Evolutionary conservation across 2,329 filamentous ascomycete species (phyloP).

Genomic region (Neophaeococcomyces mojaviensis): DNA sequence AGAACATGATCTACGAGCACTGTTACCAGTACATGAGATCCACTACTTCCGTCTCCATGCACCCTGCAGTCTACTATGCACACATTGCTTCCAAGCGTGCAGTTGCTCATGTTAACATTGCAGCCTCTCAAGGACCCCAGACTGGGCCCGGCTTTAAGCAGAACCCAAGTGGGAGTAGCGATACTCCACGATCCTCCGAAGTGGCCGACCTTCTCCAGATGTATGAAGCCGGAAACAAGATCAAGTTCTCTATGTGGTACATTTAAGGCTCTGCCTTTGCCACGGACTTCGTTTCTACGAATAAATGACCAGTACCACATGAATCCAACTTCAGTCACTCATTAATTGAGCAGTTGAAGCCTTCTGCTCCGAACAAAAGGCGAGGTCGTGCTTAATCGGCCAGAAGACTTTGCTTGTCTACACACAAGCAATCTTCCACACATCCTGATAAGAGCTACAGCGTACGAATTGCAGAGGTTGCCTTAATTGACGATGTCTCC

Average conservation of each 20-base stretch:
- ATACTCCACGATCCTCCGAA: slow-evolving; percentile 26
- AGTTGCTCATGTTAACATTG: slow-evolving; percentile 60
- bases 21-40: slow-evolving; percentile 90
- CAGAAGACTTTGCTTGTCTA: slow-evolving; percentile 1
- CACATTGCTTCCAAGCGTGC: slow-evolving; percentile 80
- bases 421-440: not conserved
- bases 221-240: slow-evolving; percentile 10
- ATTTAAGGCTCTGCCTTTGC: slow-evolving; percentile 26
- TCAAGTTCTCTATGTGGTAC: slow-evolving; percentile 34
- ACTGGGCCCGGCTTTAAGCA: slow-evolving; percentile 32
- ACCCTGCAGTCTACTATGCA: slow-evolving; percentile 88
- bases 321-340: slow-evolving; percentile 4
- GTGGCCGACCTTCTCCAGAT: slow-evolving; percentile 29
- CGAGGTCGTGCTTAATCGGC: slow-evolving; percentile 20
- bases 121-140: slow-evolving; percentile 33
- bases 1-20: slow-evolving; percentile 88
- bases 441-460: not conserved
- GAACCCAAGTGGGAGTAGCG: slow-evolving; percentile 23
- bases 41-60: slow-evolving; percentile 82
- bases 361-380: slow-evolving; percentile 22
- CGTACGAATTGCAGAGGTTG: not conserved
- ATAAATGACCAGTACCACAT: too few species aligned
- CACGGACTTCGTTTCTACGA: too few species aligned
- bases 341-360: slow-evolving; percentile 20
- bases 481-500: slow-evolving; percentile 2